Conservation (phyloP, 257 asterid genomes). For the Solanum corneliomulleri region DNA sequence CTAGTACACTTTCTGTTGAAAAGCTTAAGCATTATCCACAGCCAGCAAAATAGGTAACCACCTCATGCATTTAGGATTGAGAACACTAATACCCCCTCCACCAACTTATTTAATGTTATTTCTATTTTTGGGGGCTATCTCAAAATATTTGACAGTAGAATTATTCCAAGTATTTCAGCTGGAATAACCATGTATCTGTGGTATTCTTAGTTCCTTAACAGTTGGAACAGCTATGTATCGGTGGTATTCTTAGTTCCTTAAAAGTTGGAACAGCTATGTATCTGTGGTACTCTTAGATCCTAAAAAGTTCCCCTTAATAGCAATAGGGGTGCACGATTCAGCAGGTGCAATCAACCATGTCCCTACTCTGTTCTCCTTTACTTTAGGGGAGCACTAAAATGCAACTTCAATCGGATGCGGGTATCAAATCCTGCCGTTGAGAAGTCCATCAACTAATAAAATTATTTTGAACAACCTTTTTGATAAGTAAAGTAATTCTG, state of each 20-base stretch:
- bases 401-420: neutral
- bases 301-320: neutral
- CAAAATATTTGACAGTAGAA: neutral
- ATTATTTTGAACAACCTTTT: neutral
- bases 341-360: neutral
- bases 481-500: neutral
- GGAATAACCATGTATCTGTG: neutral
- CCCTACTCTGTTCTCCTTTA: neutral
- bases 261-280: too few species aligned
- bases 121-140: neutral
- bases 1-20: neutral
- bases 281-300: neutral
- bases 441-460: neutral
- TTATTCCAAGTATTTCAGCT: neutral
- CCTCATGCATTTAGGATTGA: neutral
- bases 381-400: neutral
- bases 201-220: too few species aligned
- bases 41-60: neutral
- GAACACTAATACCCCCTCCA: neutral
- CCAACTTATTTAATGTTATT: neutral
- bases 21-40: neutral
- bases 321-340: neutral
- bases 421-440: neutral
- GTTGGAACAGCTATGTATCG: too few species aligned
- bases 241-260: too few species aligned